These are phyloP conservation scores for Cystofilobasidium capitatum DNA, from an alignment of 768 basidiomycete species.

Conservation along the genomic window DNA sequence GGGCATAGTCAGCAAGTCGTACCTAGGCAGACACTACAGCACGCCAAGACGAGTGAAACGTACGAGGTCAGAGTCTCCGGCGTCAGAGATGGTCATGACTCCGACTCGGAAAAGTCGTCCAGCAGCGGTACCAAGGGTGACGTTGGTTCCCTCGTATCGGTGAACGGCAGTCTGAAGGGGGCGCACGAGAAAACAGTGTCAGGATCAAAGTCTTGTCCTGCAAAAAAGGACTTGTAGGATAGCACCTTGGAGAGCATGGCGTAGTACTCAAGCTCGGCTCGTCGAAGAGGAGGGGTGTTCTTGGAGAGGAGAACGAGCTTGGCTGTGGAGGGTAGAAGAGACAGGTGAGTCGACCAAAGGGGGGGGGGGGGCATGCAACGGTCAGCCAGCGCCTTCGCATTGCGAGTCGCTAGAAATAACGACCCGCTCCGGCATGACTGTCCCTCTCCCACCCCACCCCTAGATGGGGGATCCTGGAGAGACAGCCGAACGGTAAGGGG, in stretches of 20 bases:
- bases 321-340: slow-evolving; percentile 47
- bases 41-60: not conserved
- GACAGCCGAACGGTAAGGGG: not conserved
- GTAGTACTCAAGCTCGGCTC: slow-evolving; percentile 99
- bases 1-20: not conserved
- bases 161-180: slow-evolving; percentile 91
- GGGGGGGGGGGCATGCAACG: no score
- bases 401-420: no score
- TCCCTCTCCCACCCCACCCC: no score
- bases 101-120: slow-evolving; percentile 99
- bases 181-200: not conserved
- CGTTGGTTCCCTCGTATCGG: slow-evolving; percentile 95
- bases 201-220: no score
- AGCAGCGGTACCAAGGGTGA: slow-evolving; percentile 95
- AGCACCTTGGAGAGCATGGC: slow-evolving; percentile 99
- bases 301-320: slow-evolving; percentile 97
- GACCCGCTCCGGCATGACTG: not conserved
- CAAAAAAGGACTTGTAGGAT: slow-evolving; percentile 57
- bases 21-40: not conserved
- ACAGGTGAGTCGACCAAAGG: no score
- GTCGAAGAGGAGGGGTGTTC: slow-evolving; percentile 97
- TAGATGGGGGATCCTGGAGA: no score
- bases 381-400: no score
- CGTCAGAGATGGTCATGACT: slow-evolving; percentile 94
- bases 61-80: slow-evolving; percentile 92